Base-by-base conservation (phyloP, 2,329 filamentous ascomycete species). In the Chrysosphaeria jannelii region DNA sequence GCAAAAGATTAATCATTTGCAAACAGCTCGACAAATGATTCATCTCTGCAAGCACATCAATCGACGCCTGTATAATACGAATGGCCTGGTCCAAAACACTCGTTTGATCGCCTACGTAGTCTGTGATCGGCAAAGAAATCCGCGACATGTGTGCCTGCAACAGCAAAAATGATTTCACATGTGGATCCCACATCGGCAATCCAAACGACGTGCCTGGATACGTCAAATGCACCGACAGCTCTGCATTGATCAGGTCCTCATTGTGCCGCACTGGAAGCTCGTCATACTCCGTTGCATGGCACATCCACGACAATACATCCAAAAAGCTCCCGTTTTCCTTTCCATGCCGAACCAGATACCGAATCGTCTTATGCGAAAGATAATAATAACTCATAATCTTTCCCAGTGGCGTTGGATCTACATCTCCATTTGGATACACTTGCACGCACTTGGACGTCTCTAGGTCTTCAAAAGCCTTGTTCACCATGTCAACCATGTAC, bases 351-450 rank as follows among this genome's bases (percentile, higher is more conserved):
- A 72, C 62, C 5, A 97, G 58, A 35, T 76, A 67, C 2, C 85
- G 72, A 35, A 97, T 78, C 0, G 85, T 97, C 44, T 72, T 72
- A 48, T 97, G 85, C 0, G 79, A 88, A 22, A 85, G 65, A 39
- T 97, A 97, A 53, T 97, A 97, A 53, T 93, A 97, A 42, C 74
- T 89, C 76, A 93, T 91, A 38, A 97, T 93, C 49, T 90, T 91
- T 36, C 85, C 85, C 5, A 93, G 57, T 0, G 81, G 68, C 0
- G 85, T 93, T 1, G 81, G 53, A 34, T 90, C 72, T 14, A 97
- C 66, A 34, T 90, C 71, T 20, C 81, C 81, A 32, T 85, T 90
- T 21, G 69, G 66, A 36, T 75, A 70, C 3, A 88, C 55, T 10
- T 67, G 56, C 10, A 90, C 63, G 46, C 85, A 97, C 25, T 67